phyloP scores from a whole-genome alignment of 768 basidiomycete species.

The Candolleomyces eurysporus region DNA sequence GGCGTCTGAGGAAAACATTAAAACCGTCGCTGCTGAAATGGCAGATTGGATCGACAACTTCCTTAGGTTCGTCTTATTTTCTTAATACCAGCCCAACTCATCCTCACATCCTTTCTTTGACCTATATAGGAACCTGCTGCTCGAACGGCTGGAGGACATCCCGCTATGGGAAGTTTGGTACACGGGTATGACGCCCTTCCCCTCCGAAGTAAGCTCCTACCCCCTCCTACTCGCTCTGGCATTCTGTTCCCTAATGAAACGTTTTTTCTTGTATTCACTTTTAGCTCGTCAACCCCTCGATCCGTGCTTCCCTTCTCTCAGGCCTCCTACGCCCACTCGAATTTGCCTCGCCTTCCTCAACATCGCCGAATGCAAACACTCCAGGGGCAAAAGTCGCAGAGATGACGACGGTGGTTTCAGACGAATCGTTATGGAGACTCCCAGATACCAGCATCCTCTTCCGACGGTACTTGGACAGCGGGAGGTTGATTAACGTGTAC shows the following conservation, averaged over 20 bases:
- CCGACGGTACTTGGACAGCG: slow-evolving; percentile 72
- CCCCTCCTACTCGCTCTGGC: not conserved
- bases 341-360: slow-evolving; percentile 29
- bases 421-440: slow-evolving; percentile 44
- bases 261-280: not conserved
- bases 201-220: slow-evolving; percentile 51
- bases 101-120: too few species aligned
- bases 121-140: slow-evolving; percentile 2
- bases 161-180: slow-evolving; percentile 74
- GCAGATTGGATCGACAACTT: not conserved
- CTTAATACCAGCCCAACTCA: too few species aligned
- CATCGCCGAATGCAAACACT: too few species aligned
- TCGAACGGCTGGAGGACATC: slow-evolving; percentile 47
- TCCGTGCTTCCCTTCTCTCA: slow-evolving; percentile 57
- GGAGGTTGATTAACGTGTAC: slow-evolving; percentile 81
- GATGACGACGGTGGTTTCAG: not conserved
- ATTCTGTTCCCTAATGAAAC: not conserved
- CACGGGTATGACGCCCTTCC: slow-evolving; percentile 61
- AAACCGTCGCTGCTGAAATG: too few species aligned
- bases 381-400: not conserved
- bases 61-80: not conserved
- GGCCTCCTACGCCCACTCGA: slow-evolving; percentile 61
- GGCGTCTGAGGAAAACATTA: too few species aligned
- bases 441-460: slow-evolving; percentile 80
- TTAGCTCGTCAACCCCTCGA: slow-evolving; percentile 69